Evolutionary conservation across 371 early-diverging fungal species (phyloP).

Genomic region (Basidiobolus meristosporus): DNA sequence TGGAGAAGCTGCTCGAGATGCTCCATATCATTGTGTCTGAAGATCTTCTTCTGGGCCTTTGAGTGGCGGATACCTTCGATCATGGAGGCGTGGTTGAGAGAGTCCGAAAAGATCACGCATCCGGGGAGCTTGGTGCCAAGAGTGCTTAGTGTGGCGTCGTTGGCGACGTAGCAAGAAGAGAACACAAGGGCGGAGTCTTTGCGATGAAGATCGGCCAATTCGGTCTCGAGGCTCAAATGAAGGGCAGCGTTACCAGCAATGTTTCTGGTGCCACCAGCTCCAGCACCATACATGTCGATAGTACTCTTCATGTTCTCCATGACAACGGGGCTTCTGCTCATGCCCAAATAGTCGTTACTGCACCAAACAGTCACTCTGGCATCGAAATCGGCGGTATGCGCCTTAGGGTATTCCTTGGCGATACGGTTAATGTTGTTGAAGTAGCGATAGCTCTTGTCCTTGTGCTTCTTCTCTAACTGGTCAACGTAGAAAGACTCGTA

Average conservation of each 20-base stretch:
- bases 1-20: slow-evolving; percentile 77
- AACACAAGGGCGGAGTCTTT: slow-evolving; percentile 89
- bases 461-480: slow-evolving; percentile 84
- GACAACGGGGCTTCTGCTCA: slow-evolving; percentile 75
- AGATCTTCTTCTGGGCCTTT: slow-evolving; percentile 73
- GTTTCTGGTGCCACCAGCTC: slow-evolving; percentile 98
- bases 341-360: slow-evolving; percentile 95
- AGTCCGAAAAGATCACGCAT: slow-evolving; percentile 87
- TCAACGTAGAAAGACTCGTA: slow-evolving; percentile 70
- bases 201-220: slow-evolving; percentile 82
- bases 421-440: slow-evolving; percentile 98
- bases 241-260: slow-evolving; percentile 94
- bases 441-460: slow-evolving; percentile 92
- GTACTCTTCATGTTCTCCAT: slow-evolving; percentile 83
- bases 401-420: slow-evolving; percentile 77
- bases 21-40: slow-evolving; percentile 85
- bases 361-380: slow-evolving; percentile 96
- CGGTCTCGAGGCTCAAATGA: slow-evolving; percentile 80
- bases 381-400: slow-evolving; percentile 75
- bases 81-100: slow-evolving; percentile 96
- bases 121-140: slow-evolving; percentile 79
- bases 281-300: slow-evolving; percentile 94
- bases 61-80: slow-evolving; percentile 95
- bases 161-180: slow-evolving; percentile 96
- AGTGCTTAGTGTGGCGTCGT: slow-evolving; percentile 90